These are phyloP conservation scores for Thelonectria olida DNA, from an alignment of 2,329 filamentous ascomycete genomes.

Conservation along the genomic window DNA sequence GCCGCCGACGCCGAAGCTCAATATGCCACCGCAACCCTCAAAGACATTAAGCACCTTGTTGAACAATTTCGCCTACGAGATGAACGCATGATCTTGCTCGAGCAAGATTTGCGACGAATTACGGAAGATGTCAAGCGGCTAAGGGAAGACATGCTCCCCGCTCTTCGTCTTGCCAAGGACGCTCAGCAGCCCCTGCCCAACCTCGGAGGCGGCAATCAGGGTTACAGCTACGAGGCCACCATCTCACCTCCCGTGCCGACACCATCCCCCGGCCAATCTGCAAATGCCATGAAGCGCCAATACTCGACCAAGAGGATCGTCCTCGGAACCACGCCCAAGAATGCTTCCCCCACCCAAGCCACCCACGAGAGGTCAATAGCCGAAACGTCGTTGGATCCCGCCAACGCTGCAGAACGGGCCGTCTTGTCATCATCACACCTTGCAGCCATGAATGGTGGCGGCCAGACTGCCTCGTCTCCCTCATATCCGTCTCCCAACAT, in stretches of 20 bases:
- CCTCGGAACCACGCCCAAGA: conserved; percentile 78
- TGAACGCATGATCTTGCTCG: conserved; percentile 84
- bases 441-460: conserved; percentile 72
- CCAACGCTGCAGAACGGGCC: conserved; percentile 73
- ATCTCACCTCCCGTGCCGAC: conserved; percentile 66
- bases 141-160: conserved; percentile 89
- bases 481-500: conserved; percentile 72
- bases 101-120: conserved; percentile 83
- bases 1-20: conserved; percentile 89
- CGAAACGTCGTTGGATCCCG: conserved; percentile 74
- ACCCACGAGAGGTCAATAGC: conserved; percentile 72
- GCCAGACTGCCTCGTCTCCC: conserved; percentile 62
- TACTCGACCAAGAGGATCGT: conserved; percentile 81
- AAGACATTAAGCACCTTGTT: conserved; percentile 91
- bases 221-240: conserved; percentile 61
- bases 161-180: conserved; percentile 91
- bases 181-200: conserved; percentile 85
- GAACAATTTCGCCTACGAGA: conserved; percentile 90
- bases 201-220: conserved; percentile 49
- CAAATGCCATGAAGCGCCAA: conserved; percentile 70
- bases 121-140: conserved; percentile 89
- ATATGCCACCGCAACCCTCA: conserved; percentile 87
- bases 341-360: conserved; percentile 77
- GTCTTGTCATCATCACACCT: conserved; percentile 75
- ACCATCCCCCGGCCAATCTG: conserved; percentile 58